Percentiles rank a stretch among this genome's conserved stretches.
These are phyloP conservation scores for Tilletia indica DNA, from an alignment of 1,284 basidiomycete genomes.

Conservation along the genomic window DNA sequence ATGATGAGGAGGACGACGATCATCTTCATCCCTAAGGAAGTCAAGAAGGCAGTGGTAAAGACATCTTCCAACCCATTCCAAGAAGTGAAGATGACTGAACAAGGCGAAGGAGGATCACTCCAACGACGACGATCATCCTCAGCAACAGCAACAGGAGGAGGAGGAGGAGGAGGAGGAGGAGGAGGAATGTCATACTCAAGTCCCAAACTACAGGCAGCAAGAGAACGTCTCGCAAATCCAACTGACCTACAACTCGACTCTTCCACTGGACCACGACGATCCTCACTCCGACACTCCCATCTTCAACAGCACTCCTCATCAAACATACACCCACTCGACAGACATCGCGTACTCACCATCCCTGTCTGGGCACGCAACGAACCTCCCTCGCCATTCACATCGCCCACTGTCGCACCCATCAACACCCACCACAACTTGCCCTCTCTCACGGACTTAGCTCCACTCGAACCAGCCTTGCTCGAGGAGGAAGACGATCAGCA, in stretches of 20 bases:
- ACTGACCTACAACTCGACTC: neutral
- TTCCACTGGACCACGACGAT: neutral
- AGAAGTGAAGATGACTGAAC: no score
- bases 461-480: neutral
- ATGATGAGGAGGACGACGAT: no score
- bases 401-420: neutral
- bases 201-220: neutral
- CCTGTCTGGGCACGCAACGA: slow-evolving; percentile 19
- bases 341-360: slow-evolving; percentile 15
- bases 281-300: neutral
- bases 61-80: no score
- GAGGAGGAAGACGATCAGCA: neutral
- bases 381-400: slow-evolving; percentile 13
- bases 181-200: no score
- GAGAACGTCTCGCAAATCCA: neutral
- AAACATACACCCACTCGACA: neutral
- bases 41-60: no score
- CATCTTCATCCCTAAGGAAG: no score
- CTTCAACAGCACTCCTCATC: neutral
- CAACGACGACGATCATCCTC: no score
- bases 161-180: neutral
- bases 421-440: slow-evolving; percentile 2
- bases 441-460: neutral
- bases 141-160: neutral
- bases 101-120: no score